Conservation (phyloP, 352 stramenopile genomes). For the Phytophthora constricta region DNA sequence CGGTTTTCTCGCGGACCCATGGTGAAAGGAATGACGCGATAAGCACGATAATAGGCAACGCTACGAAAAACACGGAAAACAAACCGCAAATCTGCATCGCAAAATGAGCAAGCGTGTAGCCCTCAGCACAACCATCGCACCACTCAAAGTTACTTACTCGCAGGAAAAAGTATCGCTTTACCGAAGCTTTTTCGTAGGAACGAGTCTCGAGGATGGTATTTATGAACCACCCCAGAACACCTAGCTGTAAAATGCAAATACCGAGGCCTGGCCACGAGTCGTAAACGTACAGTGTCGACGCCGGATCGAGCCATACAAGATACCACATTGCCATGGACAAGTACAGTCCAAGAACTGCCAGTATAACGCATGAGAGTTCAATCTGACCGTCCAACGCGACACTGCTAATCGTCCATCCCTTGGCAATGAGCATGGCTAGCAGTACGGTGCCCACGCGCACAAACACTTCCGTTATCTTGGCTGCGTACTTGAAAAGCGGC, state of each 20-base stretch:
- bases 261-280: conserved; percentile 76
- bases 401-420: conserved; percentile 84
- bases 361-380: conserved; percentile 72
- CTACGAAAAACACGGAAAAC: conserved; percentile 76
- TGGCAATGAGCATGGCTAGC: conserved; percentile 77
- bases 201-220: conserved; percentile 72
- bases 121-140: not conserved
- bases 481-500: conserved; percentile 71
- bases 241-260: conserved; percentile 68
- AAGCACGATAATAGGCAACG: conserved; percentile 73
- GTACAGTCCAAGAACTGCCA: conserved; percentile 68
- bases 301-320: conserved; percentile 76
- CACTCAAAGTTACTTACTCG: conserved; percentile 32
- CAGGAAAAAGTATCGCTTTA: conserved; percentile 72
- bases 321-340: conserved; percentile 85
- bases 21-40: conserved; percentile 77
- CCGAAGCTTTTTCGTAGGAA: conserved; percentile 58
- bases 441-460: conserved; percentile 74
- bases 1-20: conserved; percentile 82
- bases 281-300: conserved; percentile 85
- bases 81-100: conserved; percentile 56
- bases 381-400: conserved; percentile 67
- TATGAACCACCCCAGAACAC: conserved; percentile 70
- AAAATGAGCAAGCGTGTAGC: not conserved
- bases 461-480: conserved; percentile 75